Evolutionary conservation across 1,284 basidiomycete species (phyloP), one percentile per base, ranked within the genome.

Genomic region (Pseudozyma thailandica): DNA sequence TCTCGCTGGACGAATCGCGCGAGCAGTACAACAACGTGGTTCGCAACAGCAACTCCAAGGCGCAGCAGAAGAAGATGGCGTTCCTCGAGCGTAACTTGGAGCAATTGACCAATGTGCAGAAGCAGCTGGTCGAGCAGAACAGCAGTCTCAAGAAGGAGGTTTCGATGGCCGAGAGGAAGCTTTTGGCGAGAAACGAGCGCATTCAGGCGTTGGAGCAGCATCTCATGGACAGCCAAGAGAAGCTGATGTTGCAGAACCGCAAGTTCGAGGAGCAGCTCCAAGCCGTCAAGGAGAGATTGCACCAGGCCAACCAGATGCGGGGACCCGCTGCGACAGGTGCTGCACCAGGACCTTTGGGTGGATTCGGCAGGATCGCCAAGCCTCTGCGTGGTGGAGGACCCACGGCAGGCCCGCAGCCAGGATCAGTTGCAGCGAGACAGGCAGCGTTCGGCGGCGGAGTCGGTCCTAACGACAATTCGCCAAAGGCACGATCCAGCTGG

Each of bases 11-110:
- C 82, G 96, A 98, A 83, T 93, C 96, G 84, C 93, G 93, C 84
- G 96, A 99, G 85, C 94, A 98, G 83, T 99, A 98, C 86, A 95
- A 94, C 86, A 95, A 96, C 78, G 93, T 99, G 52, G 93, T 98
- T 74, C 90, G 94, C 68, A 95, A 94, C 82, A 95, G 94, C 85
- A 97, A 98, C 84, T 93, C 92, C 84, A 94, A 96, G 84, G 92
- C 94, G 4, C 96, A 98, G 82, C 94, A 97, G 86, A 94, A 95
- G 88, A 98, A 98, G 88, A 96, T 98, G 92, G 92, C 93, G 27
- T 95, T 98, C 88, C 85, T 99, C 59, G 95, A 98, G 83, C 91
- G 95, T 69, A 98, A 98, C 83, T 86, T 99, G 52, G 95, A 98
- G 83, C 93, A 97, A 80, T 86, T 98, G 74, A 95, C 93, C 41